Evolutionary conservation across 352 stramenopile species (phyloP), one percentile per base, ranked within the genome.

Genomic region (Elongisporangium undulatum): DNA sequence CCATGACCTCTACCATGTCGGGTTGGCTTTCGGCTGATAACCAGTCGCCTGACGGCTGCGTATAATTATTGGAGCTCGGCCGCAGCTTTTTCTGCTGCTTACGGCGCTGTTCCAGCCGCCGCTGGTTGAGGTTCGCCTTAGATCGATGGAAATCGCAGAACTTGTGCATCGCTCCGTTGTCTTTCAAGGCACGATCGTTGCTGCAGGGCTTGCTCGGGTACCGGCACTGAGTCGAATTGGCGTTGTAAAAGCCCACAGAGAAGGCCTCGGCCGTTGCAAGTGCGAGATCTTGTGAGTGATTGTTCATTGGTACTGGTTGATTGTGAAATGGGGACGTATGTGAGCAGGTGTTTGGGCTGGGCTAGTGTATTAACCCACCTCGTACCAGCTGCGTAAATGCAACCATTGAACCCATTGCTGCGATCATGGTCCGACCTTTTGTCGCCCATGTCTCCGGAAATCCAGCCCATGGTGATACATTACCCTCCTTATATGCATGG

Each of bases 171-270:
- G 69, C 71, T 5, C 79, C 76, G 19, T 80, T 77, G 22, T 75
- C 50, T 56, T 87, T 87, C 20, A 69, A 71, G 16, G 73, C 69
- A 52, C 79, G 76, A 3, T 60, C 53, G 50, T 76, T 74, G 39
- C 66, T 72, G 64, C 79, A 89, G 53, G 75, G 62, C 56, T 87
- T 89, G 62, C 74, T 85, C 15, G 74, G 68, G 54, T 89, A 89
- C 17, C 34, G 34, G 4, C 34, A 45, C 34, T 45, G 34, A 12
- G 34, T 45, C 1, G 34, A 45, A 17, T 45, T 45, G 34, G 34
- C 6, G 34, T 45, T 45, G 12, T 45, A 45, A 12, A 15, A 45
- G 34, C 34, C 34, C 34, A 45, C 12, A 45, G 34, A 45, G 34
- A 45, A 45, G 13, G 13, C 13, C 12, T 45, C 34, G 13, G 34